A percentile compares a stretch with the other conserved stretches of the same genome.
phyloP scores from a whole-genome alignment of 805 yeast species.

The Wickerhamomyces mucosus region DNA sequence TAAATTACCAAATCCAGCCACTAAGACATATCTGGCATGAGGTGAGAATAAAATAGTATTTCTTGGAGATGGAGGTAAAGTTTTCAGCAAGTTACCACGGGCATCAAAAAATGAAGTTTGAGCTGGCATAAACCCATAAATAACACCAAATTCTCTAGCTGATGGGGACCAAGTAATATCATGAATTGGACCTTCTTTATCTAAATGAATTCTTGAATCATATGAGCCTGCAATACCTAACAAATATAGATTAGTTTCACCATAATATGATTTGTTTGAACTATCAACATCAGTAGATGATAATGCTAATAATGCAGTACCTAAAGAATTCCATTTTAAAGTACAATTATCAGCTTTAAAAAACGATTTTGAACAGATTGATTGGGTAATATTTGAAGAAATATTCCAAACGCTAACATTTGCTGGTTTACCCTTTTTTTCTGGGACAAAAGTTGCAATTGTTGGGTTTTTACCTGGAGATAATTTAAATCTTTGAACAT shows the following conservation, averaged over 20 bases:
- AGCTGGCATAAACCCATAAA: slow-evolving; percentile 97
- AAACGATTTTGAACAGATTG: slow-evolving; percentile 78
- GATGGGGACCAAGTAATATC: slow-evolving; percentile 97
- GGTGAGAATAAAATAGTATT: slow-evolving; percentile 91
- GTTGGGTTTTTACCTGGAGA: slow-evolving; percentile 88
- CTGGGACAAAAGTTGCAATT: slow-evolving; percentile 86
- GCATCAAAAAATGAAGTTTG: slow-evolving; percentile 91
- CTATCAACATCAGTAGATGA: slow-evolving; percentile 95
- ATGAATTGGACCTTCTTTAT: slow-evolving; percentile 94
- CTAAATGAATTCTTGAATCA: slow-evolving; percentile 79
- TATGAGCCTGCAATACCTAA: slow-evolving; percentile 89
- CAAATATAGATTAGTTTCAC: slow-evolving; percentile 87
- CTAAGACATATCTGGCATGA: slow-evolving; percentile 80
- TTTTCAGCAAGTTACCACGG: slow-evolving; percentile 78
- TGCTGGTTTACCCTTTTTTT: slow-evolving; percentile 82
- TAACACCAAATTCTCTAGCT: slow-evolving; percentile 94
- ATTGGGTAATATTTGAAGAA: slow-evolving; percentile 45
- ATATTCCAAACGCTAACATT: slow-evolving; percentile 74
- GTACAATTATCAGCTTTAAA: slow-evolving; percentile 94
- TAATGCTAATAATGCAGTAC: slow-evolving; percentile 87
- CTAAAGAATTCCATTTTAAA: slow-evolving; percentile 88
- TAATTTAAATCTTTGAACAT: slow-evolving; percentile 51
- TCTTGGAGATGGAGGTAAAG: slow-evolving; percentile 79
- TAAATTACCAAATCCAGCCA: slow-evolving; percentile 96
- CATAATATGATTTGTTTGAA: slow-evolving; percentile 89